Evolutionary conservation across 345 rosid species (phyloP).

Genomic region (Boechera divaricarpa): DNA sequence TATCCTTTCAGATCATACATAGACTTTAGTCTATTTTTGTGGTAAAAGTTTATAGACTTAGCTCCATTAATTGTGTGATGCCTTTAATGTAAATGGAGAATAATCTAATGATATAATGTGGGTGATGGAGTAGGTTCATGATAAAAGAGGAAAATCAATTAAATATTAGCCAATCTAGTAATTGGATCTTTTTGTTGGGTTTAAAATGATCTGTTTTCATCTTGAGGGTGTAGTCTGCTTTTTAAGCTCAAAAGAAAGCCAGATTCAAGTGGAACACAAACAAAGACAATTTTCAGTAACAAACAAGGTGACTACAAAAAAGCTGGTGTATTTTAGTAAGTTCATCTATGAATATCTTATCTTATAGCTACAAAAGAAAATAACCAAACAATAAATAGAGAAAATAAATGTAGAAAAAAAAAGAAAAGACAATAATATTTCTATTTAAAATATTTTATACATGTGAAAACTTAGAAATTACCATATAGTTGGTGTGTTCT

Average conservation of each 20-base stretch:
- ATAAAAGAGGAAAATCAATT: neutral
- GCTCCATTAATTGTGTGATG: neutral
- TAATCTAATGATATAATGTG: neutral
- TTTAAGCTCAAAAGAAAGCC: neutral
- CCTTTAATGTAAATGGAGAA: neutral
- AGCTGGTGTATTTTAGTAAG: too few species aligned
- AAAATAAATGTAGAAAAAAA: neutral
- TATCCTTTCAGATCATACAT: slow-evolving; percentile 11
- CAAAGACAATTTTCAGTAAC: neutral
- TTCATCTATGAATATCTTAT: neutral
- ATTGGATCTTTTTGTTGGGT: too few species aligned
- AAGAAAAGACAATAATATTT: neutral
- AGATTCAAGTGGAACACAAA: neutral
- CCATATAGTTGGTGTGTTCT: neutral
- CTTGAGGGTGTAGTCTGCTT: too few species aligned
- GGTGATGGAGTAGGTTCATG: neutral
- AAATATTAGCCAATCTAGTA: neutral
- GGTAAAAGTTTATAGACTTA: neutral
- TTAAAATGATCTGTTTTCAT: too few species aligned
- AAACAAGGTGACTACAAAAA: neutral
- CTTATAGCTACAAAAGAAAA: neutral
- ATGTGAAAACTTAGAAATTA: too few species aligned
- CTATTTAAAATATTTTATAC: too few species aligned
- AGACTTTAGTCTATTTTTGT: neutral
- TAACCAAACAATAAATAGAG: neutral